Evolutionary conservation across 768 basidiomycete species (phyloP).

Genomic region (Lyophyllum semitale): DNA sequence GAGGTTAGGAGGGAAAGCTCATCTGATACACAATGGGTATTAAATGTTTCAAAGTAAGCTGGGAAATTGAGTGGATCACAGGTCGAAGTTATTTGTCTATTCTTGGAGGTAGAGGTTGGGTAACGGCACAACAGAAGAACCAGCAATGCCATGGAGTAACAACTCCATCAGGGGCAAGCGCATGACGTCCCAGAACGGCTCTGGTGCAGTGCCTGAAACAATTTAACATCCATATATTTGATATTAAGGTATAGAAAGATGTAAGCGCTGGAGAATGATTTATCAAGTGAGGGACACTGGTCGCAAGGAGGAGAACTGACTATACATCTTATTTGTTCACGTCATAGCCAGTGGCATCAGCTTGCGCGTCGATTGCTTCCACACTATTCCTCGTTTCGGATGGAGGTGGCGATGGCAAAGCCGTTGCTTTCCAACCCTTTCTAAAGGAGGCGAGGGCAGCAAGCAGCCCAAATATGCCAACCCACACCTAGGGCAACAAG

Average conservation of each 20-base stretch:
- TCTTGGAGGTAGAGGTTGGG: no score
- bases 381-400: conserved; percentile 21
- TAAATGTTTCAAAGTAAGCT: neutral
- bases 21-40: neutral
- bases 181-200: no score
- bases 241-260: neutral
- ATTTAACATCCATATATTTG: neutral
- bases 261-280: neutral
- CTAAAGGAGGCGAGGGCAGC: conserved; percentile 65
- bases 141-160: no score
- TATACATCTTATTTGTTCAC: conserved; percentile 12
- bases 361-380: conserved; percentile 7
- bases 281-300: neutral
- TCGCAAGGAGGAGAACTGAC: neutral
- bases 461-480: conserved; percentile 42
- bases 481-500: conserved; percentile 35
- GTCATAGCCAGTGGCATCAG: conserved; percentile 26
- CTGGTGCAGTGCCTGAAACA: neutral
- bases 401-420: conserved; percentile 36
- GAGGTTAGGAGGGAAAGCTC: no score
- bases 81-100: no score
- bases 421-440: conserved; percentile 73
- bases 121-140: no score
- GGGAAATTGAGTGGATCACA: neutral
- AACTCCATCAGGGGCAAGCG: neutral